Evolutionary conservation across 179 eudicot species (phyloP).

Genomic region (Dionaea muscipula): DNA sequence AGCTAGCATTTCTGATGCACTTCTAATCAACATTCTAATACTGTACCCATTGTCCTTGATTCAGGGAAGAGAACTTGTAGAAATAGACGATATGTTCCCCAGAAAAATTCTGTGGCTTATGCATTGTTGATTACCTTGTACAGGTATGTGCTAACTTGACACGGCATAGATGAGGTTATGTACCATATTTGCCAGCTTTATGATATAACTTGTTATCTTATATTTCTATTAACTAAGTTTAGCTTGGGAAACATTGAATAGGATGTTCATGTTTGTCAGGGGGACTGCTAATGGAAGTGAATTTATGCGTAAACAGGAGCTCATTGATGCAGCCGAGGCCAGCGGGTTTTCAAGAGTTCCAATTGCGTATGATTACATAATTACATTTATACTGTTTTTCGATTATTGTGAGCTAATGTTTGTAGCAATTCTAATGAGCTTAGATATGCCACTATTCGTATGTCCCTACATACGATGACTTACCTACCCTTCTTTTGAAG

Average conservation of each 20-base stretch:
- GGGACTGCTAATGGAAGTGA: constrained; percentile 38
- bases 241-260: too few species aligned
- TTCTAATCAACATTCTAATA: background rate
- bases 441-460: background rate
- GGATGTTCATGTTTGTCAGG: constrained; percentile 25
- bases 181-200: too few species aligned
- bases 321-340: constrained; percentile 92
- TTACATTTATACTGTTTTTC: background rate
- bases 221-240: too few species aligned
- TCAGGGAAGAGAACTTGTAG: constrained; percentile 49
- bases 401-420: too few species aligned
- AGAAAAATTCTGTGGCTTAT: constrained; percentile 83
- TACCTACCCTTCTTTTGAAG: too few species aligned
- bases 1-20: background rate
- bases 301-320: constrained; percentile 69
- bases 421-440: too few species aligned
- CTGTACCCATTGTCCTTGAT: constrained; percentile 7
- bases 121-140: constrained; percentile 67
- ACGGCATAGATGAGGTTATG: background rate
- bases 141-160: constrained; percentile 29
- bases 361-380: constrained; percentile 43
- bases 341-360: constrained; percentile 95
- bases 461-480: background rate
- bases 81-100: constrained; percentile 54
- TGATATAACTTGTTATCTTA: too few species aligned